Evolutionary conservation across 305 asterid species (phyloP), one percentile per base, ranked within the genome.

Genomic region (Euphrasia arctica): DNA sequence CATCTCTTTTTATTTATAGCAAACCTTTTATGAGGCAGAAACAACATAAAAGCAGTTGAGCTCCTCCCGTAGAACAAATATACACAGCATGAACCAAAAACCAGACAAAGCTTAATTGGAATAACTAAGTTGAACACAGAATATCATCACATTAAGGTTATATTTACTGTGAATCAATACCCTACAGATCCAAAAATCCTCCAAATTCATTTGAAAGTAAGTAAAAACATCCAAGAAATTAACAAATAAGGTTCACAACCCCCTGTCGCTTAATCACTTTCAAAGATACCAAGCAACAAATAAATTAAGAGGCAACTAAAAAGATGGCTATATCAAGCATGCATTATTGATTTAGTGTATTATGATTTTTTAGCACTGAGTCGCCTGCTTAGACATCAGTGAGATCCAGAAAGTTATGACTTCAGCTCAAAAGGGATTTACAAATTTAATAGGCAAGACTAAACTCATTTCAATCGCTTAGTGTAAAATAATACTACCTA

Each of bases 1-100:
- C 0, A 48, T n/a, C 12, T 28, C 65, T 42, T 12, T 11, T 55
- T 52, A 34, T 39, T 12, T 11, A 13, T 25, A 47, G 50, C 25
- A 36, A 18, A 56, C 1, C 27, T n/a, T 62, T 42, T 60, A 22
- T 4, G 64, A 54, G 49, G 25, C 5, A 56, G 2, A 36, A 52
- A 48, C 9, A 34, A 29, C 43, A 29, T 4, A 54, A 41, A 18
- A 41, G 59, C 51, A 39, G 18, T 31, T 47, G n/a, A 42, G 10
- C 51, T 54, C 8, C 64, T 18, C 12, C 42, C 0, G 14, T 32
- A n/a, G 10, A 27, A 15, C 9, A 25, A 25, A 25, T 25, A 43
- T 58, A 54, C 64, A 54, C 39, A 62, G 10, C 66, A 42, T 60
- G 61, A 9, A 51, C 22, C 14, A 36, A 11, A 50, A 49, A 60